Base-by-base conservation (phyloP, 148 eudicot species). In the Limonium bicolor region DNA sequence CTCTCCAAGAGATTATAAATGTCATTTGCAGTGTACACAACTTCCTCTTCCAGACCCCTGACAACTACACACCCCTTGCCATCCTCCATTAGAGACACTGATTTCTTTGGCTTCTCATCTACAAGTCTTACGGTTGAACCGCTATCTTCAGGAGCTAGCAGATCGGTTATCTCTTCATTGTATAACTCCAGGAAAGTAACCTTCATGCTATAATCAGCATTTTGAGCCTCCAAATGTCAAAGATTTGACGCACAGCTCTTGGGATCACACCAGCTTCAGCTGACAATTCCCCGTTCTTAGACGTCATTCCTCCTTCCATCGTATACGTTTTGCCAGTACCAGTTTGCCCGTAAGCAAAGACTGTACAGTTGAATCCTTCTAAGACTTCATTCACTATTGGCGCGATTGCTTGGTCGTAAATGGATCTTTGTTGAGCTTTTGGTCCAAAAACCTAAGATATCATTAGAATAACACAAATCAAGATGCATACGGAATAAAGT, bases 301-400 rank as follows among this genome's bases (percentile, higher is more conserved):
- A 71, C 53, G 70, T 77, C 80, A 72, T 80, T 32, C 74, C 82
- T 48, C 95, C 95, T 58, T 80, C 95, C 95, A 86, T 86, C 20
- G 95, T 81, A 51, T 80, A 85, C 12, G 95, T 85, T 68, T 85
- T 85, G 4, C 95, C 95, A 6, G 90, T 85, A 31, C 95, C 95
- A 40, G 92, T 86, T 66, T 86, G 92, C 27, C 95, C 95, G 50
- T 86, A 86, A 17, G 92, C 92, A 61, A 86, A 86, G 53, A 81
- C 76, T 20, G 95, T 86, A 69, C 95, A 86, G 24, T 80, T 78
- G 63, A 68, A 86, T 33, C 95, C 95, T 14, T 86, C 92, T 46
- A 86, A 78, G 36, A 86, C 86, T 50, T 86, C 92, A 50, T 68
- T 63, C 33, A 86, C 92, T 53, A 86, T 66, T 1, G 95, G 95